These are phyloP conservation scores for Neospora caninum DNA, from an alignment of 169 alveolate species.

Conservation along the genomic window DNA sequence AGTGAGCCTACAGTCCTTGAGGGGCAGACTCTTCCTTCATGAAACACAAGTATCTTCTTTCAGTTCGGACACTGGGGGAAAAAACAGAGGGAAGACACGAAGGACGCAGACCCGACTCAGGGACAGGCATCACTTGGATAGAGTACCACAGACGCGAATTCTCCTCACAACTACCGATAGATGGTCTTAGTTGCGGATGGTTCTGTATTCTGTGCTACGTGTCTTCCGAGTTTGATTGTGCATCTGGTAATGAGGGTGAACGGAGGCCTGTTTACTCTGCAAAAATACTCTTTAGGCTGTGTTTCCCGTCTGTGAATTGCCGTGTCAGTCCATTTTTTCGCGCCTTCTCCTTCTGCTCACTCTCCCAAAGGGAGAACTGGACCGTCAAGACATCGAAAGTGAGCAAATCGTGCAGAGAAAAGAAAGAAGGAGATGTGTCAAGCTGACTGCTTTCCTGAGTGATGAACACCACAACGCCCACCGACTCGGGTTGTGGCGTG, in stretches of 20 bases:
- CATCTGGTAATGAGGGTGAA: too few relatives aligned
- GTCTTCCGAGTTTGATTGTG: too few relatives aligned
- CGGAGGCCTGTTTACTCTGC: too few relatives aligned
- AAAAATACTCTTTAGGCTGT: not conserved
- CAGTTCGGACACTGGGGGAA: not conserved
- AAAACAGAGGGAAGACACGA: not conserved
- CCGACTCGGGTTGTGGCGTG: not conserved
- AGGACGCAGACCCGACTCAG: too few relatives aligned
- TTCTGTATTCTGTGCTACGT: too few relatives aligned
- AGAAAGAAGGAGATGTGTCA: too few relatives aligned
- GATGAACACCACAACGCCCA: not conserved
- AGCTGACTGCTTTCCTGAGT: not conserved
- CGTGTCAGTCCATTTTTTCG: not conserved
- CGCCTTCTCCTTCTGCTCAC: slow-evolving; percentile 32
- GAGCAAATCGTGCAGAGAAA: not conserved
- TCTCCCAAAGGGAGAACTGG: not conserved
- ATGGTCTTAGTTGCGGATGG: too few relatives aligned
- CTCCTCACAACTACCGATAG: too few relatives aligned
- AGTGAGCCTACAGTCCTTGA: not conserved
- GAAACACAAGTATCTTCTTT: too few relatives aligned
- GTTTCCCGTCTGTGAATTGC: not conserved
- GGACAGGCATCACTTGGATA: too few relatives aligned
- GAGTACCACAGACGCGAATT: too few relatives aligned
- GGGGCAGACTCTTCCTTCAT: too few relatives aligned
- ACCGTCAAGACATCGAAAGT: slow-evolving; percentile 2